These are phyloP conservation scores for Exophiala sp. DNA, from an alignment of 2,329 filamentous ascomycete species.

Conservation along the genomic window DNA sequence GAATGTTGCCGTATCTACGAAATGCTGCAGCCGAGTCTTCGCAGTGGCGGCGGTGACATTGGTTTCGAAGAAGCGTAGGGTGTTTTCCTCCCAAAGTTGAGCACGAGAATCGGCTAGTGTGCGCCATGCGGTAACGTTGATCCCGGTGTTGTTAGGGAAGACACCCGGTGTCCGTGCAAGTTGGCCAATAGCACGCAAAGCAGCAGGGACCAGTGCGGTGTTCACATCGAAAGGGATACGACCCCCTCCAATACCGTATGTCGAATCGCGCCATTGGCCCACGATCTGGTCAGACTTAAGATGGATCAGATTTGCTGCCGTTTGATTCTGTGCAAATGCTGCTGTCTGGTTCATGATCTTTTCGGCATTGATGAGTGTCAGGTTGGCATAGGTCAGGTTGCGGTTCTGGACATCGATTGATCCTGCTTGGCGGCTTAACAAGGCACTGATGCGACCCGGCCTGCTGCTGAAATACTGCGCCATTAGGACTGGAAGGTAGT, in stretches of 20 bases:
- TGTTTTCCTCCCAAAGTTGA: conserved; percentile 60
- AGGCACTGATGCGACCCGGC: conserved; percentile 36
- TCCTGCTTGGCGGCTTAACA: conserved; percentile 42
- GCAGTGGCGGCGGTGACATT: conserved; percentile 46
- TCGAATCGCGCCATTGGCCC: conserved; percentile 63
- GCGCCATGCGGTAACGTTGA: conserved; percentile 19
- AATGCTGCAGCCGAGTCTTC: conserved; percentile 46
- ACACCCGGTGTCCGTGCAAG: conserved; percentile 48
- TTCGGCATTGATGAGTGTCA: conserved; percentile 53
- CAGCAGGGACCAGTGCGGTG: conserved; percentile 60
- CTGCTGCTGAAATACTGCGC: conserved; percentile 56
- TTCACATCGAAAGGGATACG: conserved; percentile 65
- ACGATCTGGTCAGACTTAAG: conserved; percentile 54
- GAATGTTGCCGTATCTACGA: conserved; percentile 45
- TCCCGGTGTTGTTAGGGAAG: conserved; percentile 44
- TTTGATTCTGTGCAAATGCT: conserved; percentile 53
- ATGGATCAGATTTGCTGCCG: conserved; percentile 54
- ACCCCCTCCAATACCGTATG: conserved; percentile 58
- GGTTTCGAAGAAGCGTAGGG: conserved; percentile 56
- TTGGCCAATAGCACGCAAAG: conserved; percentile 55
- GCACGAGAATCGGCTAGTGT: conserved; percentile 50
- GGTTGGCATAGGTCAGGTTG: conserved; percentile 52
- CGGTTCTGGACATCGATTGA: conserved; percentile 50
- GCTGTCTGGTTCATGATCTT: conserved; percentile 57
- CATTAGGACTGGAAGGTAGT: conserved; percentile 57